phyloP scores from a whole-genome alignment of 108 stramenopile genomes.

The Discostella stelligeroides region DNA sequence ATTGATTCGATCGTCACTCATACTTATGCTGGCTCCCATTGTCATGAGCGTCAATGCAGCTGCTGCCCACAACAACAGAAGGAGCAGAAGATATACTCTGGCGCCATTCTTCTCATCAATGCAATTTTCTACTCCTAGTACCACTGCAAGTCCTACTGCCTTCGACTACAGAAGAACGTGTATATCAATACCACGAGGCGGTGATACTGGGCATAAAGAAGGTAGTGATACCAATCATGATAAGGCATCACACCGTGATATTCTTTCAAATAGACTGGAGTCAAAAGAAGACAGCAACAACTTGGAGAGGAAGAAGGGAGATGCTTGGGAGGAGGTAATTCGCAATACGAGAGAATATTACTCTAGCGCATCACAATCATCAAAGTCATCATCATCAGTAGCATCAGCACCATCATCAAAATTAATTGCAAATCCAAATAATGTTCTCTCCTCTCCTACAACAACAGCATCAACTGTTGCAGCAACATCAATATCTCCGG shows the following conservation, averaged over 20 bases:
- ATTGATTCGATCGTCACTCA: no score
- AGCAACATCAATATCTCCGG: no score
- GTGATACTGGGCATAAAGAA: neutral
- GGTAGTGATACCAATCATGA: neutral
- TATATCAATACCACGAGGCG: neutral
- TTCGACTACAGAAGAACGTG: neutral
- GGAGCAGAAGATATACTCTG: no score
- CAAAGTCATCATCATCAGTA: neutral
- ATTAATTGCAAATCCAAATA: no score
- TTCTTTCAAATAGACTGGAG: no score
- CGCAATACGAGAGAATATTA: conserved; percentile 11
- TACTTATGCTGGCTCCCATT: no score
- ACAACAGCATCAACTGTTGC: no score
- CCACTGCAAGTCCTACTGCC: neutral
- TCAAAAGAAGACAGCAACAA: no score
- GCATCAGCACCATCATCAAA: neutral
- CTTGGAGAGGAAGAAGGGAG: neutral
- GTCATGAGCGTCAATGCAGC: no score
- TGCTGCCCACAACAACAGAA: no score
- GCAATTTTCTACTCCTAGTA: neutral
- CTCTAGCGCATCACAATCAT: neutral
- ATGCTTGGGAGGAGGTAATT: conserved; percentile 9
- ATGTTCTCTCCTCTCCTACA: neutral
- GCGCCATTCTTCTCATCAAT: no score
- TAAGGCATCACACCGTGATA: neutral